phyloP scores from a whole-genome alignment of 345 rosid species.

The Leavenworthia alabamica region DNA sequence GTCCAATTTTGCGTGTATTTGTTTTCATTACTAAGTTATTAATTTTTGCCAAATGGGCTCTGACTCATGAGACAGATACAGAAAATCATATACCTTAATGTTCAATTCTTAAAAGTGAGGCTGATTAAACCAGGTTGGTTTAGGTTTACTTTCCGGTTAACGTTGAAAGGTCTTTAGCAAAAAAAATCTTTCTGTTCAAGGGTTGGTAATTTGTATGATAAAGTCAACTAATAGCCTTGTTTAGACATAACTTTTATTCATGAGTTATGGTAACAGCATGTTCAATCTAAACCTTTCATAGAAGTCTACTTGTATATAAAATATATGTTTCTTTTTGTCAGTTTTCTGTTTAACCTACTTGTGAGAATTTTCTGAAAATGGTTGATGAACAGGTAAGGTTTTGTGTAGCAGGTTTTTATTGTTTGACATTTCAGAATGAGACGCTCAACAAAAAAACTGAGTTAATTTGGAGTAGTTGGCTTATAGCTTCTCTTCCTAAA shows the following conservation, averaged over 20 bases:
- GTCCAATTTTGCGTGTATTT: neutral
- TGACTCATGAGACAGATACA: too few species aligned
- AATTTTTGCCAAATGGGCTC: too few species aligned
- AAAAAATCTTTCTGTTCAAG: neutral
- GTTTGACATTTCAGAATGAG: slow-evolving; percentile 38
- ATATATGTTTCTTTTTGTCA: slow-evolving; percentile 7
- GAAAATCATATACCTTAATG: neutral
- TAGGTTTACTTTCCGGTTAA: neutral
- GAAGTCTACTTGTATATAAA: neutral
- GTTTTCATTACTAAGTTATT: too few species aligned
- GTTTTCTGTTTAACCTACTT: slow-evolving; percentile 32
- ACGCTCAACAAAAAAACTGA: slow-evolving; percentile 42
- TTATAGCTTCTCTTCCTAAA: slow-evolving; percentile 21
- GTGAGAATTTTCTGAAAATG: slow-evolving; percentile 20
- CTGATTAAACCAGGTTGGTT: neutral
- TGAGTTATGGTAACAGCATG: neutral
- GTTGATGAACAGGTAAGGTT: slow-evolving; percentile 28
- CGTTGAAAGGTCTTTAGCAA: neutral
- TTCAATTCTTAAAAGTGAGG: neutral
- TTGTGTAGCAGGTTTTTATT: slow-evolving; percentile 39
- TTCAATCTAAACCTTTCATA: neutral
- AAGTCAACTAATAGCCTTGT: slow-evolving; percentile 13
- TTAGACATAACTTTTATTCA: neutral
- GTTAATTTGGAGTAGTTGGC: slow-evolving; percentile 44
- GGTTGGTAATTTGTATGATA: slow-evolving; percentile 23